A percentile compares a stretch with the other conserved stretches of the same genome.
Conservation (phyloP, 2,329 filamentous ascomycete species). For the Venturia oleaginea region DNA sequence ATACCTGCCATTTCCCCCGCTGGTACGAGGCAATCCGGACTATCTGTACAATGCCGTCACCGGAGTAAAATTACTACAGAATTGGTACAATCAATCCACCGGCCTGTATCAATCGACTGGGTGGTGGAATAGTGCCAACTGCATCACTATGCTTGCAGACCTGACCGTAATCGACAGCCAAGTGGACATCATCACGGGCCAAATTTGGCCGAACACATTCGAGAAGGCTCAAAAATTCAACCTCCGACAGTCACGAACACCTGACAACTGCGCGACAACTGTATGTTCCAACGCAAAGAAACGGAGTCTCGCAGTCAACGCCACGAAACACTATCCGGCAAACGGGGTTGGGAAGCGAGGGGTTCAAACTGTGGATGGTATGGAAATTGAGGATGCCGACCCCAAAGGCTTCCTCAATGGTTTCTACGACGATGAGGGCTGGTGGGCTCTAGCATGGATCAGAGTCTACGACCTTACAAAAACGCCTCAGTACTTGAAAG, state of each 20-base stretch:
- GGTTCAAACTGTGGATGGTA: slow-evolving; percentile 19
- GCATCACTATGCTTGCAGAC: slow-evolving; percentile 53
- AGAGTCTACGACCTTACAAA: slow-evolving; percentile 45
- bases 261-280: background rate
- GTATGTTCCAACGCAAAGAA: background rate
- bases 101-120: slow-evolving; percentile 55
- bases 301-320: background rate
- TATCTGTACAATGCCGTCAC: slow-evolving; percentile 18
- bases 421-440: slow-evolving; percentile 46
- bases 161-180: slow-evolving; percentile 32
- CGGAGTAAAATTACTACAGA: slow-evolving; percentile 42
- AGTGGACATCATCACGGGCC: slow-evolving; percentile 25
- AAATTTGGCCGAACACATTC: slow-evolving; percentile 38
- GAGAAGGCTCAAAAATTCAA: slow-evolving; percentile 19
- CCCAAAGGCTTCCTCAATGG: slow-evolving; percentile 30
- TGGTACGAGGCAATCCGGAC: background rate
- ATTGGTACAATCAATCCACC: slow-evolving; percentile 50
- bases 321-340: background rate
- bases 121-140: slow-evolving; percentile 71
- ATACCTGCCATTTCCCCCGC: background rate
- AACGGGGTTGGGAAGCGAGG: background rate
- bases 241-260: slow-evolving; percentile 7
- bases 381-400: slow-evolving; percentile 18
- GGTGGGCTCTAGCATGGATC: slow-evolving; percentile 45
- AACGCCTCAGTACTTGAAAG: slow-evolving; percentile 35